These are phyloP conservation scores for Amauroascus verrucosus DNA, from an alignment of 2,329 filamentous ascomycete species.

Conservation along the genomic window DNA sequence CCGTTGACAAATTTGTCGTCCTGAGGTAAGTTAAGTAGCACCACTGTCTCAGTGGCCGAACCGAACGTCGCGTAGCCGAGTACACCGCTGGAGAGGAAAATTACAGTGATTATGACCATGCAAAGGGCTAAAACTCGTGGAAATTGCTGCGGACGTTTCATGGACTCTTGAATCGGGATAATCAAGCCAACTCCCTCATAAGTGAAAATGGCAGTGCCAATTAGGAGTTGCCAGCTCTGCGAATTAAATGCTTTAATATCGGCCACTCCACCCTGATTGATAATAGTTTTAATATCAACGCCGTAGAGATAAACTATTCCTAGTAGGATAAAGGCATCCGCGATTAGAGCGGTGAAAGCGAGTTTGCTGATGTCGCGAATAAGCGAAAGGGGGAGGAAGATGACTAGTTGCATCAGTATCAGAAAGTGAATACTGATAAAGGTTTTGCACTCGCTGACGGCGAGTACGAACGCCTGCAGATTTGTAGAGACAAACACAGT, in stretches of 20 bases:
- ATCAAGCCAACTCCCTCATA: constrained; percentile 97
- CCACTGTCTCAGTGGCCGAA: constrained; percentile 88
- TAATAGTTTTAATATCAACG: constrained; percentile 80
- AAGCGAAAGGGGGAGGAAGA: constrained; percentile 88
- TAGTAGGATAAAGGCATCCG: constrained; percentile 86
- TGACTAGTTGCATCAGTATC: constrained; percentile 87
- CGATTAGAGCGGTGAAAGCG: constrained; percentile 84
- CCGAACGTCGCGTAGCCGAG: constrained; percentile 94
- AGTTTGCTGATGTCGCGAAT: constrained; percentile 96
- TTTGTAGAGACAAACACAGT: constrained; percentile 97
- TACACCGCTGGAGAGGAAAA: constrained; percentile 86
- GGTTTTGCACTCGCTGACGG: constrained; percentile 77
- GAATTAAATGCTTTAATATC: constrained; percentile 88
- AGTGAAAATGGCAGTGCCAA: constrained; percentile 97
- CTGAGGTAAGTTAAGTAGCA: constrained; percentile 91
- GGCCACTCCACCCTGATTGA: constrained; percentile 59
- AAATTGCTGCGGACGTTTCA: constrained; percentile 85
- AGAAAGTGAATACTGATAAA: constrained; percentile 79
- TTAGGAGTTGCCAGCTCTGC: constrained; percentile 91
- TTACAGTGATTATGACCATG: constrained; percentile 87
- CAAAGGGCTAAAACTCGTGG: constrained; percentile 76
- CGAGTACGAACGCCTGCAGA: constrained; percentile 83
- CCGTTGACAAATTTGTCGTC: constrained; percentile 91
- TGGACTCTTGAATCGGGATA: constrained; percentile 95
- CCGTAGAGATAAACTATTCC: constrained; percentile 92